phyloP scores from a whole-genome alignment of 805 yeast species.

The Yarrowia sp. region DNA sequence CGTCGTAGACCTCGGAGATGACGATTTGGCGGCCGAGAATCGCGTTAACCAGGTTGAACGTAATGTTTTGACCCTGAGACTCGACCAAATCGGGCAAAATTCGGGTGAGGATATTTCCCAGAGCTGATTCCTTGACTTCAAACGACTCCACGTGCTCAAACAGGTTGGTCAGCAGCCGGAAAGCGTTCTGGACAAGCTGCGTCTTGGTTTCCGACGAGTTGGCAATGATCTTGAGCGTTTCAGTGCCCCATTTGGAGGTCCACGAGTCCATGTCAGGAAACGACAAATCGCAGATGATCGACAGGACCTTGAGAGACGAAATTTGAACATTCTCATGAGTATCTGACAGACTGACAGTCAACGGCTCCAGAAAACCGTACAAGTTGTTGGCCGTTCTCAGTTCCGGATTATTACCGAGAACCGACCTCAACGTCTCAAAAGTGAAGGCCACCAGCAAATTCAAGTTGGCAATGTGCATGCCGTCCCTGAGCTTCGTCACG shows the following conservation, averaged over 20 bases:
- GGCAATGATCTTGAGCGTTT: conserved; percentile 61
- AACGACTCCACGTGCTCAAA: conserved; percentile 73
- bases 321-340: conserved; percentile 80
- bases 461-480: conserved; percentile 59
- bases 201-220: conserved; percentile 79
- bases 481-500: conserved; percentile 2
- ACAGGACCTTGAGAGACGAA: conserved; percentile 68
- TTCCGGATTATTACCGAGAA: conserved; percentile 66
- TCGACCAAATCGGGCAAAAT: conserved; percentile 88
- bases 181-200: conserved; percentile 79
- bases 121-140: conserved; percentile 69
- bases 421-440: conserved; percentile 74
- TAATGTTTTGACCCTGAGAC: conserved; percentile 85
- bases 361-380: conserved; percentile 74
- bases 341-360: conserved; percentile 65
- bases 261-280: conserved; percentile 59
- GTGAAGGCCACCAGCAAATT: conserved; percentile 76
- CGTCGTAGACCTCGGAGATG: conserved; percentile 89
- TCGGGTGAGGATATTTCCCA: conserved; percentile 73
- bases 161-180: conserved; percentile 74
- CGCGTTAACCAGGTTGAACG: conserved; percentile 82
- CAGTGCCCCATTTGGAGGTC: conserved; percentile 45
- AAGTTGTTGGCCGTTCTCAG: conserved; percentile 67
- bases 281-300: conserved; percentile 65
- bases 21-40: conserved; percentile 74